phyloP scores from a whole-genome alignment of 2,329 filamentous ascomycete species.

The Elsinoe necatrix region DNA sequence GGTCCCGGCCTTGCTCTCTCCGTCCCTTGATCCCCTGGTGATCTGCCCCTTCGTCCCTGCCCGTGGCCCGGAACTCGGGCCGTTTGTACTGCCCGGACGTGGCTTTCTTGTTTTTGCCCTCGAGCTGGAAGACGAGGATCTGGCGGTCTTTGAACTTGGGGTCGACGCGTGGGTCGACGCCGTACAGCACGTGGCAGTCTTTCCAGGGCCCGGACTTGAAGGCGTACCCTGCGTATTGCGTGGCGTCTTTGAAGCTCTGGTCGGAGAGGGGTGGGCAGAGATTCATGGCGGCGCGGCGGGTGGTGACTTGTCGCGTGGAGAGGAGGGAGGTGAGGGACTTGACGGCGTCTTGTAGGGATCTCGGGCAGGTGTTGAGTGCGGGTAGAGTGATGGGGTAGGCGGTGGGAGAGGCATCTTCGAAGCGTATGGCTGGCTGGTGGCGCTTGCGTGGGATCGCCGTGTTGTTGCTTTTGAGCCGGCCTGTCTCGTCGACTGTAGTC shows the following conservation, averaged over 20 bases:
- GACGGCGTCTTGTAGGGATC: conserved; percentile 52
- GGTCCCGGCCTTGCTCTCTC: conserved; percentile 37
- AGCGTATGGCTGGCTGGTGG: conserved; percentile 52
- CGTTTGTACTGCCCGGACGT: conserved; percentile 20
- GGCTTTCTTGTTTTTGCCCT: conserved; percentile 10
- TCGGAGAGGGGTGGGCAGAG: conserved; percentile 49
- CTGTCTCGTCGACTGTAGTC: conserved; percentile 16
- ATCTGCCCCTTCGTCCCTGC: conserved; percentile 13
- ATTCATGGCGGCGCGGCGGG: conserved; percentile 72
- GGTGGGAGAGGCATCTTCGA: conserved; percentile 54
- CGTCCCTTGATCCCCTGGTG: conserved; percentile 12
- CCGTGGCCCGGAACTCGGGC: conserved; percentile 11
- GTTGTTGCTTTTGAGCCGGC: conserved; percentile 18
- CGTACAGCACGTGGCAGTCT: conserved; percentile 76
- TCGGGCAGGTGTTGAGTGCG: conserved; percentile 35
- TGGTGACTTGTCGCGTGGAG: conserved; percentile 72
- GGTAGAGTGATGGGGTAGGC: conserved; percentile 50
- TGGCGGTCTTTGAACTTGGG: conserved; percentile 76
- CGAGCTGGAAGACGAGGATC: conserved; percentile 74
- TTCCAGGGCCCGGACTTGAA: conserved; percentile 90
- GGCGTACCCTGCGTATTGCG: conserved; percentile 81
- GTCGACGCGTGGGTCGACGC: conserved; percentile 73
- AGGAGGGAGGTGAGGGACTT: conserved; percentile 57
- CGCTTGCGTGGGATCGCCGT: conserved; percentile 48
- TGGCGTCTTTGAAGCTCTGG: conserved; percentile 59